Percentiles rank a stretch among this genome's conserved stretches.
These are phyloP conservation scores for Cutaneotrichosporon mucoides DNA, from an alignment of 1,284 basidiomycete genomes.

Conservation along the genomic window DNA sequence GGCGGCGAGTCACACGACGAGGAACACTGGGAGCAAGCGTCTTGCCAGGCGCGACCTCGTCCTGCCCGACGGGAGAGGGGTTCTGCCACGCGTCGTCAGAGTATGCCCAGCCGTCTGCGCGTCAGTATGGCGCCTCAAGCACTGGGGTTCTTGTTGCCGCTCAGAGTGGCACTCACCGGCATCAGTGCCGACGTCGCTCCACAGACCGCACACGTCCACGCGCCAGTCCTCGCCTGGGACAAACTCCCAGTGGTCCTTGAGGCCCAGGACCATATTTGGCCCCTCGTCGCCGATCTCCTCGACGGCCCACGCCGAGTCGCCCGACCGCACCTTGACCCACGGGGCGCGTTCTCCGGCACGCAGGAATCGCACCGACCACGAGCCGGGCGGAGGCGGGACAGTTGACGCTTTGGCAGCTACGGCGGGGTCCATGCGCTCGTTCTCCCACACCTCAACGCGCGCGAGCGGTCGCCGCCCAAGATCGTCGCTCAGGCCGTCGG, in stretches of 20 bases:
- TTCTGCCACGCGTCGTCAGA: constrained; percentile 45
- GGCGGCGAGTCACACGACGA: constrained; percentile 15
- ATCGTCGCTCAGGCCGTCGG: constrained; percentile 38
- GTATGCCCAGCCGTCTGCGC: constrained; percentile 45
- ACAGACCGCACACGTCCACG: constrained; percentile 43
- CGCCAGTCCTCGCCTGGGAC: constrained; percentile 47
- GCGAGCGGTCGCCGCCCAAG: constrained; percentile 31
- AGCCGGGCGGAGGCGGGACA: constrained; percentile 12
- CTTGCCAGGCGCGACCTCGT: not conserved
- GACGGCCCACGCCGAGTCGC: constrained; percentile 22
- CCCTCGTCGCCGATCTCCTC: constrained; percentile 24
- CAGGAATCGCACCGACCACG: constrained; percentile 33
- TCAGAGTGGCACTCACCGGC: constrained; percentile 1
- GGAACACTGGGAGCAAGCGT: not conserved
- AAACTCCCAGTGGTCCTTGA: constrained; percentile 43
- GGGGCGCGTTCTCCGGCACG: constrained; percentile 39
- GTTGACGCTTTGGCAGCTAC: constrained; percentile 20
- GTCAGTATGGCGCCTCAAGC: too few species aligned
- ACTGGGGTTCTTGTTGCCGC: too few species aligned
- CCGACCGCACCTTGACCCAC: constrained; percentile 35
- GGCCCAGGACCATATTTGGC: constrained; percentile 30
- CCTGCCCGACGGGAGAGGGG: constrained; percentile 2
- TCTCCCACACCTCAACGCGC: constrained; percentile 47
- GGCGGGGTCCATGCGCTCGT: constrained; percentile 44
- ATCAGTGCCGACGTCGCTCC: constrained; percentile 41